Evolutionary conservation across 139 green algal species (phyloP).

Genomic region (Edaphochlamys debaryana): DNA sequence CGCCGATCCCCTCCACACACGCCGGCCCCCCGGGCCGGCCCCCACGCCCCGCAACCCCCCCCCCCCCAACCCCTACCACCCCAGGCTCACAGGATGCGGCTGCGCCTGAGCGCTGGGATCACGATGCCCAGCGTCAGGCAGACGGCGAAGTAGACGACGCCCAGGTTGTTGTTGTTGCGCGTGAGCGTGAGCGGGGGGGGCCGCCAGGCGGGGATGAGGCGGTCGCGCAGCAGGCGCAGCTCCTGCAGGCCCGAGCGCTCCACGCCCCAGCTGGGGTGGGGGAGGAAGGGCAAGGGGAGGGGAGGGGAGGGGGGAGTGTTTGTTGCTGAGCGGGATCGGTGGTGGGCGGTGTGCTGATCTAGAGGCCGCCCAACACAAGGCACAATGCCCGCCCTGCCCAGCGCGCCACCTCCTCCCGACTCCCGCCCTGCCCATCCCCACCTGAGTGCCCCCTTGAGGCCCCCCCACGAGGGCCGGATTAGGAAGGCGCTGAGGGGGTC

Average conservation of each 20-base stretch:
- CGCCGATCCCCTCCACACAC: no score
- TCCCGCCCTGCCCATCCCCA: no score
- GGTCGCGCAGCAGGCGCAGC: conserved; percentile 49
- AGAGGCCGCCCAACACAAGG: no score
- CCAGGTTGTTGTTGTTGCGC: conserved; percentile 45
- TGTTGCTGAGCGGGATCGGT: no score
- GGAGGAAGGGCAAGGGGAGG: neutral
- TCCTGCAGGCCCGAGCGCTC: conserved; percentile 32
- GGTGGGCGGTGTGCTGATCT: no score
- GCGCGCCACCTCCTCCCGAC: no score
- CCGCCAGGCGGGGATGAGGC: conserved; percentile 27
- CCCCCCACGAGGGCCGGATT: conserved; percentile 25
- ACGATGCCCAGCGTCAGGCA: conserved; percentile 68
- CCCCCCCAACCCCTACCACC: conserved; percentile 51
- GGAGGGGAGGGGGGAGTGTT: neutral
- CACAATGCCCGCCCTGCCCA: no score
- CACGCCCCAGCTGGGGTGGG: conserved; percentile 16
- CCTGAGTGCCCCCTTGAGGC: neutral
- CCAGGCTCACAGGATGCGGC: conserved; percentile 46
- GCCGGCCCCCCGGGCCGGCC: neutral
- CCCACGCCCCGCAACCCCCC: no score
- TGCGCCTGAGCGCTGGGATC: conserved; percentile 50
- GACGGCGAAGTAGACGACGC: conserved; percentile 64
- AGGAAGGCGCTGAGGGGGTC: conserved; percentile 16
- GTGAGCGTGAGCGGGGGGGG: neutral